Evolutionary conservation across 768 basidiomycete genomes (phyloP), one percentile per base, ranked within the genome.

Genomic region (Collybia sordida): DNA sequence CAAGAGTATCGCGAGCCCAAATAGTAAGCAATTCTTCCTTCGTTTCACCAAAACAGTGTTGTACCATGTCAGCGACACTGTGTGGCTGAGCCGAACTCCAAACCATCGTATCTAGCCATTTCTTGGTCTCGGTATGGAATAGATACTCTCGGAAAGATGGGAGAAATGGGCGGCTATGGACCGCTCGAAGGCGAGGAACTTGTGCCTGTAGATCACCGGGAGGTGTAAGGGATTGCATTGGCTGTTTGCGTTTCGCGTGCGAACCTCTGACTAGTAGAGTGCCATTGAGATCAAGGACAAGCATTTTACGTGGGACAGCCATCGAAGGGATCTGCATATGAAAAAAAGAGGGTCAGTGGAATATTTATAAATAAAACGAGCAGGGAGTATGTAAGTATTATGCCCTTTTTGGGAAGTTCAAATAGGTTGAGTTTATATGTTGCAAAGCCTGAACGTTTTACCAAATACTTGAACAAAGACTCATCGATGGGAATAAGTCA

Each of bases 71-170:
- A 1, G 67, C 63, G 6, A 90, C 89, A 59, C 79, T 88, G 42
- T 83, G 82, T 2, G 88, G 86, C 59, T 90, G 86, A 2, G 90
- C 90, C 6, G 86, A 88, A 60, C 85, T 88, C 90, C 90, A 93
- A 4, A 93, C 78, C 86, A 92, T 91, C 8, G 85, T 82, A 50
- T 90, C 87, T n/a, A 91, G 72, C 85, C 87, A 90, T 17, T 59
- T 57, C 27, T 64, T 69, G 18, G 83, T 88, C n/a, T 71, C 57
- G 0, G 74, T 64, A 39, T 82, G 79, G 53, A 88, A 82, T 3
- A 90, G 64, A 59, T 85, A 90, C 1, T 73, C 61, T 5, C 73
- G 61, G 55, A 90, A 86, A 1, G 85, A 64, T 3, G 66, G 50
- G 54, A 90, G 70, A 63, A 83, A 91, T 0, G 89, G 86, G n/a